phyloP scores from a whole-genome alignment of 805 yeast species.

The Spathaspora hagerdaliae region DNA sequence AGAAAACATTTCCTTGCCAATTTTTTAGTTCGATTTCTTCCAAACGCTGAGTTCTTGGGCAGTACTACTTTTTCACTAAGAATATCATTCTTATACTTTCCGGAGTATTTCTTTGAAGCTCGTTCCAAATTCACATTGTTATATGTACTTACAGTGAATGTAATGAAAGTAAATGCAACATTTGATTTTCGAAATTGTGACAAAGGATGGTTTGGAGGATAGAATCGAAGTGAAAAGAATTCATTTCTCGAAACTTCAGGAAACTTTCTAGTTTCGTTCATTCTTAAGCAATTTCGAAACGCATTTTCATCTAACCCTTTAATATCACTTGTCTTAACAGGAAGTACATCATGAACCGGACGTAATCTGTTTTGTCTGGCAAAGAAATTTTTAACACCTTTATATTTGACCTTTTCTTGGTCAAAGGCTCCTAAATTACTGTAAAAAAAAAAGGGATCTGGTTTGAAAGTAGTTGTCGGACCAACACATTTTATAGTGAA shows the following conservation, averaged over 20 bases:
- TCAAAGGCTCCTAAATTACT: background rate
- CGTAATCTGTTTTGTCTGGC: slow-evolving; percentile 1
- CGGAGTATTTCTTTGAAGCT: slow-evolving; percentile 20
- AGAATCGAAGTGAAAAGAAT: slow-evolving; percentile 24
- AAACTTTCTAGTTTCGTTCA: slow-evolving; percentile 4
- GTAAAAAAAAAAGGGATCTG: background rate
- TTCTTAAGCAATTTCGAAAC: slow-evolving; percentile 10
- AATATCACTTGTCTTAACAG: slow-evolving; percentile 28
- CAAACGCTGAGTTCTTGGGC: slow-evolving; percentile 33
- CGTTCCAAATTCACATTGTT: slow-evolving; percentile 22
- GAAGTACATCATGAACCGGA: slow-evolving; percentile 12
- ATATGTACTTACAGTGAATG: slow-evolving; percentile 21
- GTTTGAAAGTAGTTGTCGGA: background rate
- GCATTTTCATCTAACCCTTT: slow-evolving; percentile 28
- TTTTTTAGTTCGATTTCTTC: slow-evolving; percentile 23
- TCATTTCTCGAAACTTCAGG: slow-evolving; percentile 15
- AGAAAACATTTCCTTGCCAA: slow-evolving; percentile 14
- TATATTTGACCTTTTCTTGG: slow-evolving; percentile 1
- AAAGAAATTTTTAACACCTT: slow-evolving; percentile 5
- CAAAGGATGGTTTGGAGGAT: slow-evolving; percentile 25
- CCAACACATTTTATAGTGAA: background rate
- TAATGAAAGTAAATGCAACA: slow-evolving; percentile 31
- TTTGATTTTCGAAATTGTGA: slow-evolving; percentile 32
- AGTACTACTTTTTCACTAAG: slow-evolving; percentile 21
- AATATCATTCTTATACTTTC: slow-evolving; percentile 17